Percentiles rank a stretch among this genome's conserved stretches.
Evolutionary conservation across 2,329 filamentous ascomycete species (phyloP).

Genomic region (Cercospora brassicicola): DNA sequence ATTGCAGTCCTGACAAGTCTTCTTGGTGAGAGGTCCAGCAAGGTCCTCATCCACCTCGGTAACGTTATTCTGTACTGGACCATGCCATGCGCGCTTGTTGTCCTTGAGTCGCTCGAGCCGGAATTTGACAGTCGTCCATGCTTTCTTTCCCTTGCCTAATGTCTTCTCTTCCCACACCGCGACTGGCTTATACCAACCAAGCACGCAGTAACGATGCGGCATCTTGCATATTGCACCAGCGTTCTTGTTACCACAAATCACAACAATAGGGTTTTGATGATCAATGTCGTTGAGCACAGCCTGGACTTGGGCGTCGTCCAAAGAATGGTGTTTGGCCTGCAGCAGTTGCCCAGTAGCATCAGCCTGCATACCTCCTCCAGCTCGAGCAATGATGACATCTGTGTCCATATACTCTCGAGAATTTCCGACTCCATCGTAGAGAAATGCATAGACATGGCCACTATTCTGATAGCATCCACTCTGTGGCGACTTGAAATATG

Average conservation of each 20-base stretch:
- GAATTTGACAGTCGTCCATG: slow-evolving; percentile 53
- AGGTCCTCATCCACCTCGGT: slow-evolving; percentile 13
- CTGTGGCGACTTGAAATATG: slow-evolving; percentile 63
- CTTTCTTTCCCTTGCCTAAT: slow-evolving; percentile 35
- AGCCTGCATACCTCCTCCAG: slow-evolving; percentile 57
- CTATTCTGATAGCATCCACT: slow-evolving; percentile 57
- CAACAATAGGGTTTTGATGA: slow-evolving; percentile 53
- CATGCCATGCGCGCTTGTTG: slow-evolving; percentile 50
- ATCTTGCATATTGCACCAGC: slow-evolving; percentile 51
- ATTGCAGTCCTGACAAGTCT: slow-evolving; percentile 40
- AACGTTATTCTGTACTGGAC: slow-evolving; percentile 25
- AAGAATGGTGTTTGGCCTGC: slow-evolving; percentile 50
- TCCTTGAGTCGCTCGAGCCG: slow-evolving; percentile 65
- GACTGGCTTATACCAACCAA: slow-evolving; percentile 69
- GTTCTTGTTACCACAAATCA: slow-evolving; percentile 54
- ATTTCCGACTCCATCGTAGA: slow-evolving; percentile 58
- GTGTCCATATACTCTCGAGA: slow-evolving; percentile 59
- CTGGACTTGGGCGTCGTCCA: slow-evolving; percentile 40
- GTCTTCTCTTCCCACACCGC: slow-evolving; percentile 66
- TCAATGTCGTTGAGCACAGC: slow-evolving; percentile 51
- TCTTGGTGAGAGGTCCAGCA: slow-evolving; percentile 31
- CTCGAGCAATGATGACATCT: slow-evolving; percentile 63
- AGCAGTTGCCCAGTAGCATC: slow-evolving; percentile 51
- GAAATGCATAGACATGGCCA: slow-evolving; percentile 55
- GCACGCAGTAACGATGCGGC: slow-evolving; percentile 62